These are phyloP conservation scores for Cyberlindnera americana DNA, from an alignment of 805 yeast genomes.

Conservation along the genomic window DNA sequence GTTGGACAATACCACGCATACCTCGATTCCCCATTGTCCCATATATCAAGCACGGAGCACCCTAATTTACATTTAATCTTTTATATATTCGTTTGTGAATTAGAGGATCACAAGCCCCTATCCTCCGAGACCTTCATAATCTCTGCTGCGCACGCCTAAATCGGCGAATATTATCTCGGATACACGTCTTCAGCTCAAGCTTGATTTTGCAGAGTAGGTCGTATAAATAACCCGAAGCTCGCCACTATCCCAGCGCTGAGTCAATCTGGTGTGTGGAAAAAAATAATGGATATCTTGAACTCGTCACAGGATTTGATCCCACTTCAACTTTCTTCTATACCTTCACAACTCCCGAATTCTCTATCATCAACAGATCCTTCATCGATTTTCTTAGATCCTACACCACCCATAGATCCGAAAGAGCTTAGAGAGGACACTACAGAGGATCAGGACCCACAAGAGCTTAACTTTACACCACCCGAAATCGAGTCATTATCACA, in stretches of 20 bases:
- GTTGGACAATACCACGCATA: neutral
- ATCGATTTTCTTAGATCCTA: neutral
- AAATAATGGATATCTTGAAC: too few species aligned
- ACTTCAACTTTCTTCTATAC: neutral
- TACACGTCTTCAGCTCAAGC: slow-evolving; percentile 1
- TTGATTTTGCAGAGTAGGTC: too few species aligned
- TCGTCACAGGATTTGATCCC: neutral
- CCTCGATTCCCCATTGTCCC: neutral
- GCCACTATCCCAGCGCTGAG: too few species aligned
- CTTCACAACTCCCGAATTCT: neutral
- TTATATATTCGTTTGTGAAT: neutral
- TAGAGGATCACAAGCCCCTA: neutral
- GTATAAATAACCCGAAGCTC: too few species aligned
- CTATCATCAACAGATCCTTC: neutral
- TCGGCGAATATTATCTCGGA: slow-evolving; percentile 5
- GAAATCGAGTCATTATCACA: slow-evolving; percentile 1
- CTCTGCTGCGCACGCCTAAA: neutral
- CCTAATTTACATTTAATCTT: too few species aligned
- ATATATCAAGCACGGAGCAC: too few species aligned
- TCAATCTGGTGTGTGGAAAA: too few species aligned
- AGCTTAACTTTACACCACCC: neutral
- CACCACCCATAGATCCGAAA: neutral
- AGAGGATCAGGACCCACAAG: slow-evolving; percentile 1
- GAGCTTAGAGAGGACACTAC: neutral
- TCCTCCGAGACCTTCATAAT: too few species aligned